Percentiles rank a stretch among this genome's conserved stretches.
Evolutionary conservation across 2,329 filamentous ascomycete genomes (phyloP).

Genomic region (Coleophoma crateriformis): DNA sequence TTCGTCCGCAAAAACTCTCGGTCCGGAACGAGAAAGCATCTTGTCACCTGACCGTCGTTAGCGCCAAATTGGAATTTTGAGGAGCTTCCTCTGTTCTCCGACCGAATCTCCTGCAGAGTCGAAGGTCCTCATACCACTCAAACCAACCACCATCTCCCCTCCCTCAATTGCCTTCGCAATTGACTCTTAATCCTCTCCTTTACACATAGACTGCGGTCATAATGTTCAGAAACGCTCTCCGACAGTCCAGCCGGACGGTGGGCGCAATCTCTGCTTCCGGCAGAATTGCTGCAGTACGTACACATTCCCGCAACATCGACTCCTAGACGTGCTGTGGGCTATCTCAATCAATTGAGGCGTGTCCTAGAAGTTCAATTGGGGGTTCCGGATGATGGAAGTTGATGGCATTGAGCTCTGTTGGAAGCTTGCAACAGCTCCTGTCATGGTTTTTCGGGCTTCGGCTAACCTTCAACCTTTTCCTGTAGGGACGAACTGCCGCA

Average conservation of each 20-base stretch:
- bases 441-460: slow-evolving; percentile 40
- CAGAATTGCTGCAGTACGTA: slow-evolving; percentile 93
- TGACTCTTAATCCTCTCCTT: slow-evolving; percentile 48
- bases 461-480: slow-evolving; percentile 46
- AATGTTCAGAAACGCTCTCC: slow-evolving; percentile 98
- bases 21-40: too few relatives aligned
- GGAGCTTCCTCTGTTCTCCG: slow-evolving; percentile 3
- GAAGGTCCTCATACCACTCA: slow-evolving; percentile 23
- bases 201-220: slow-evolving; percentile 49
- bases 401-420: slow-evolving; percentile 33
- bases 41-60: background rate
- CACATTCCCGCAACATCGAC: slow-evolving; percentile 34
- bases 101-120: slow-evolving; percentile 9
- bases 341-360: slow-evolving; percentile 28
- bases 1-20: too few relatives aligned
- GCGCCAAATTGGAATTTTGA: background rate
- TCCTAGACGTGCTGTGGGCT: slow-evolving; percentile 32
- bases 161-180: slow-evolving; percentile 61
- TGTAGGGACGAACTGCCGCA: slow-evolving; percentile 79
- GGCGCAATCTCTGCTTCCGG: slow-evolving; percentile 87
- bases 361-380: slow-evolving; percentile 33
- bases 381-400: slow-evolving; percentile 19
- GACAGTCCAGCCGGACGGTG: slow-evolving; percentile 93
- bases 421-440: slow-evolving; percentile 25
- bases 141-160: slow-evolving; percentile 48